Conservation (phyloP, 768 basidiomycete genomes). For the Hericium coralloides region DNA sequence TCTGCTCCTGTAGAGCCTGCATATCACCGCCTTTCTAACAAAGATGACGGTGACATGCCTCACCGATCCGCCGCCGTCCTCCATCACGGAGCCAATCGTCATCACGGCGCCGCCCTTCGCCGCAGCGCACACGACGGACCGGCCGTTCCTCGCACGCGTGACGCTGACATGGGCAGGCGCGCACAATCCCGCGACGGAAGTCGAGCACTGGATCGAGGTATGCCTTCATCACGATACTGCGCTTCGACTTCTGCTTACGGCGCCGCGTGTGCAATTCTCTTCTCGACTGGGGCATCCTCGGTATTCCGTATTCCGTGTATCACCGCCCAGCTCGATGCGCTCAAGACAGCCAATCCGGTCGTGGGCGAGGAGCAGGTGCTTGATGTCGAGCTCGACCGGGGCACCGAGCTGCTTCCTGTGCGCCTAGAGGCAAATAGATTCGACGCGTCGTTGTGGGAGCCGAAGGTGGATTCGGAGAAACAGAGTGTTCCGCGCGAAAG, state of each 20-base stretch:
- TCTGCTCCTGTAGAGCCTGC: slow-evolving; percentile 21
- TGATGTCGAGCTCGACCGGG: slow-evolving; percentile 39
- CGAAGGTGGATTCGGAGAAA: neutral
- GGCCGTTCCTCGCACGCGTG: slow-evolving; percentile 36
- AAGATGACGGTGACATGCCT: slow-evolving; percentile 26
- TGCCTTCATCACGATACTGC: slow-evolving; percentile 5
- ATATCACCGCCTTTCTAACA: slow-evolving; percentile 24
- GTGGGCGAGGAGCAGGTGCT: slow-evolving; percentile 42
- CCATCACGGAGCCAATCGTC: slow-evolving; percentile 25
- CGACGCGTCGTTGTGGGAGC: slow-evolving; percentile 14
- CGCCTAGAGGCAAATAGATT: slow-evolving; percentile 6
- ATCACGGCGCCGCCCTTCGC: slow-evolving; percentile 17
- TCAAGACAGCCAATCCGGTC: slow-evolving; percentile 25
- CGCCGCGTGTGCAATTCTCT: neutral
- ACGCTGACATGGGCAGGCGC: slow-evolving; percentile 32
- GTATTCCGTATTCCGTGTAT: neutral
- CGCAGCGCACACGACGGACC: slow-evolving; percentile 31
- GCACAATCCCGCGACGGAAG: slow-evolving; percentile 31
- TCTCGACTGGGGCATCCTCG: neutral
- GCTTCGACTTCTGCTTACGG: neutral
- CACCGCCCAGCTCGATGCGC: slow-evolving; percentile 33
- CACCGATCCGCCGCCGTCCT: slow-evolving; percentile 29
- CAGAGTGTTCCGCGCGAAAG: neutral
- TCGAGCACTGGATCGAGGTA: slow-evolving; percentile 49
- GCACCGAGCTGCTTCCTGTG: slow-evolving; percentile 29